Conservation (phyloP, 1,284 basidiomycete species). For the Malassezia brasiliensis region DNA sequence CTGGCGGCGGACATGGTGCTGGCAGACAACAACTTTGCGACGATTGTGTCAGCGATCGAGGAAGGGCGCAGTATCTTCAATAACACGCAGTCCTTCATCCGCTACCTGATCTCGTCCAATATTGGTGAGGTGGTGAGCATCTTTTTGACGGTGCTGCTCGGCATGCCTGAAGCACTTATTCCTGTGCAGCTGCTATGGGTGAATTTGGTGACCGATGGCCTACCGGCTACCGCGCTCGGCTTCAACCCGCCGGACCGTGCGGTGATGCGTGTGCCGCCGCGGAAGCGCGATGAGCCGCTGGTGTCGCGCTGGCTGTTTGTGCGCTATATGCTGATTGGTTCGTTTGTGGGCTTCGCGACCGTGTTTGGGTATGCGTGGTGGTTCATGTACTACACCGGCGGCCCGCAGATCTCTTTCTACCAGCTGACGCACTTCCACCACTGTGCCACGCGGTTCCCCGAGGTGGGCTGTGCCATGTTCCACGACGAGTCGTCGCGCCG, state of each 20-base stretch:
- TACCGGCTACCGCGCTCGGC: slow-evolving; percentile 93
- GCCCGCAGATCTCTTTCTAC: slow-evolving; percentile 84
- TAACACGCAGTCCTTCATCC: slow-evolving; percentile 96
- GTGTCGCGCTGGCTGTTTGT: slow-evolving; percentile 89
- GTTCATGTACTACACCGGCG: slow-evolving; percentile 81
- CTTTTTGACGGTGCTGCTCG: slow-evolving; percentile 88
- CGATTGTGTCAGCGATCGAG: slow-evolving; percentile 55
- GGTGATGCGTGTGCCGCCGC: slow-evolving; percentile 87
- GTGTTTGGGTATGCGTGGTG: slow-evolving; percentile 98
- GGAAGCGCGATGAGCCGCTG: slow-evolving; percentile 77
- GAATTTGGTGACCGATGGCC: slow-evolving; percentile 58
- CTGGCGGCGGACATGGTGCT: slow-evolving; percentile 51
- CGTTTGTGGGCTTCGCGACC: slow-evolving; percentile 86
- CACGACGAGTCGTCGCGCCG: slow-evolving; percentile 70
- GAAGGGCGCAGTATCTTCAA: slow-evolving; percentile 96
- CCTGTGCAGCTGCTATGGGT: slow-evolving; percentile 90
- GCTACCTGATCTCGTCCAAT: slow-evolving; percentile 75
- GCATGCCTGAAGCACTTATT: slow-evolving; percentile 96
- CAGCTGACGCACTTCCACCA: slow-evolving; percentile 63
- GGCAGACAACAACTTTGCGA: slow-evolving; percentile 52
- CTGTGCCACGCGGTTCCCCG: slow-evolving; percentile 65
- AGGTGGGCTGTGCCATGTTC: slow-evolving; percentile 90
- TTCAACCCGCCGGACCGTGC: slow-evolving; percentile 87
- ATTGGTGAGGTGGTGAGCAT: slow-evolving; percentile 97
- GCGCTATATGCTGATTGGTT: slow-evolving; percentile 83